Conservation (phyloP, 164 flowering plant genomes). For the Piper betle region DNA sequence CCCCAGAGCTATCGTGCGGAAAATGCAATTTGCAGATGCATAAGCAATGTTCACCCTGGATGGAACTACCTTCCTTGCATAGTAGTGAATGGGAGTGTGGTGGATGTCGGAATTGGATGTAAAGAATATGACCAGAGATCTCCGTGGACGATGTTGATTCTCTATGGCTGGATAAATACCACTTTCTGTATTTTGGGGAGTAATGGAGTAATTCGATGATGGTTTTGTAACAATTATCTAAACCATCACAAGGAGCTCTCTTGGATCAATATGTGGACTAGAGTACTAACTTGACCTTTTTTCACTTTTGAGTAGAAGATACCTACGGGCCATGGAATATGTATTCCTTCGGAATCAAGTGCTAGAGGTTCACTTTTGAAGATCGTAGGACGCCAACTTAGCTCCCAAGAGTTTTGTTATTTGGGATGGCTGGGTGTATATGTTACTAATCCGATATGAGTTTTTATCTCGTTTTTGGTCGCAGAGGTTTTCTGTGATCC, state of each 20-base stretch:
- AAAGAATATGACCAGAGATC: background rate
- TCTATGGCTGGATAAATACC: background rate
- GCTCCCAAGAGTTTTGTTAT: background rate
- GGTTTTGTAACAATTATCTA: too few relatives aligned
- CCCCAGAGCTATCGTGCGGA: slow-evolving; percentile 53
- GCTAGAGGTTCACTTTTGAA: too few relatives aligned
- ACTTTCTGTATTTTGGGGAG: background rate
- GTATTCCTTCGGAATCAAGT: background rate
- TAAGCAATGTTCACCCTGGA: slow-evolving; percentile 69
- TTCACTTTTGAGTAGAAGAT: too few relatives aligned
- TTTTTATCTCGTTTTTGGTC: background rate
- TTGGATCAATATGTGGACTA: too few relatives aligned
- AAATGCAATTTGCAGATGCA: slow-evolving; percentile 53
- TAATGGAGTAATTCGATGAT: too few relatives aligned
- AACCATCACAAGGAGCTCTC: too few relatives aligned
- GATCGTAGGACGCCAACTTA: background rate
- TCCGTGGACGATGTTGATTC: background rate
- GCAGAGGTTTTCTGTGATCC: background rate
- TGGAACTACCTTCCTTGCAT: slow-evolving; percentile 17
- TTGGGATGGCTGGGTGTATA: background rate
- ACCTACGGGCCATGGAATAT: background rate
- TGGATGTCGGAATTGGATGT: slow-evolving; percentile 56
- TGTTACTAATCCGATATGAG: background rate
- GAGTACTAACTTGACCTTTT: too few relatives aligned
- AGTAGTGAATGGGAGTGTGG: slow-evolving; percentile 62